These are phyloP conservation scores for Eremochloa ophiuroides DNA, from an alignment of 176 grass and related monocot species.

Conservation along the genomic window DNA sequence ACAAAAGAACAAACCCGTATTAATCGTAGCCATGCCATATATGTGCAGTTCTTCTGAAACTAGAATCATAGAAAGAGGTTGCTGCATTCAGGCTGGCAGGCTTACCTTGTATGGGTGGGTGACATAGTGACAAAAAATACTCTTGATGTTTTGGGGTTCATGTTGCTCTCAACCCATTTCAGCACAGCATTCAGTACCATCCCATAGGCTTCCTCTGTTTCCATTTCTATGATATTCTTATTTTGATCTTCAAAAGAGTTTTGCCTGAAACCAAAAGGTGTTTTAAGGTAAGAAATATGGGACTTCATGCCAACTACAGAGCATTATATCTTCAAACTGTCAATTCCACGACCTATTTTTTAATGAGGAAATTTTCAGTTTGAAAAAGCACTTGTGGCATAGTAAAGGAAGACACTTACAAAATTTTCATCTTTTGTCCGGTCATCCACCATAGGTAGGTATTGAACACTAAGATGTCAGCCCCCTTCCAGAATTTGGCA, in stretches of 20 bases:
- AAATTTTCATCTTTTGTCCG: constrained; percentile 67
- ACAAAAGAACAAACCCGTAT: not conserved
- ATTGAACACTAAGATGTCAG: constrained; percentile 90
- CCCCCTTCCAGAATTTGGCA: constrained; percentile 75
- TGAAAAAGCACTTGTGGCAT: not conserved
- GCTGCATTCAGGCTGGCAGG: not conserved
- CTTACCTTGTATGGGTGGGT: constrained; percentile 74
- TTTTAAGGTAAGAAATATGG: not conserved
- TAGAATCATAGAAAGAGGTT: not conserved
- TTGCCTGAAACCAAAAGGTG: constrained; percentile 32
- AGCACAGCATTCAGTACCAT: constrained; percentile 65
- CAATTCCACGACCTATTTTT: not conserved
- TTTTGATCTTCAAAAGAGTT: constrained; percentile 61
- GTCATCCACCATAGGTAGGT: constrained; percentile 98
- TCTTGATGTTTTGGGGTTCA: constrained; percentile 55
- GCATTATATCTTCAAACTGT: not conserved
- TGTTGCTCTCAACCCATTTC: constrained; percentile 87
- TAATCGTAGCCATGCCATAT: not conserved
- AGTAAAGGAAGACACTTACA: constrained; percentile 43
- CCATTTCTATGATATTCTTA: constrained; percentile 68
- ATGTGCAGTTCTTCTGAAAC: not conserved
- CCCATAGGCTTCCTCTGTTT: constrained; percentile 74
- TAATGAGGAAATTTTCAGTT: not conserved
- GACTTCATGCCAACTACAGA: not conserved
- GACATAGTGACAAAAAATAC: constrained; percentile 92